Conservation (phyloP, 768 basidiomycete genomes). For the Xanthoconium purpureum region DNA sequence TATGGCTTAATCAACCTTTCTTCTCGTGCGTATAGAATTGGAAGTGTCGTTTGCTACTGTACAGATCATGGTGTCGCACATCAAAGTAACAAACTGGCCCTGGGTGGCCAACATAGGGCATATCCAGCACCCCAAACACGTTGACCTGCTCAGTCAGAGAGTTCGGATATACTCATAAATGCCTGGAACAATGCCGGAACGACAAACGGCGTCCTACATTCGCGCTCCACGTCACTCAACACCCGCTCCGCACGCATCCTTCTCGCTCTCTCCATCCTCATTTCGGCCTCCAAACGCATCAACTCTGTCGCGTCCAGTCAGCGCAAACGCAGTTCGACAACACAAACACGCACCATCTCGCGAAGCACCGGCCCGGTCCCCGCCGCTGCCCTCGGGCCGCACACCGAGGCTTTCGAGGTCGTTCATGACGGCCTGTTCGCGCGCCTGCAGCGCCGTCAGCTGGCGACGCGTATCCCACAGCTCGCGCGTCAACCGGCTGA, state of each 20-base stretch:
- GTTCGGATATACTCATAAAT: conserved; percentile 47
- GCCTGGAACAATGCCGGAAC: conserved; percentile 56
- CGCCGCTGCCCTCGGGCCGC: neutral
- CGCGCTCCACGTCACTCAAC: conserved; percentile 46
- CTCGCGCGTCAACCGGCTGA: conserved; percentile 21
- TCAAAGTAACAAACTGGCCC: neutral
- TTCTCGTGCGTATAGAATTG: no score
- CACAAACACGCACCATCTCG: conserved; percentile 17
- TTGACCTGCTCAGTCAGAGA: conserved; percentile 29
- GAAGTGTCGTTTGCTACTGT: neutral
- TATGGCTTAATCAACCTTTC: conserved; percentile 7
- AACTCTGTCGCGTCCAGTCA: conserved; percentile 10
- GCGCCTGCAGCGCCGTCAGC: conserved; percentile 19
- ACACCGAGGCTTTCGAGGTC: conserved; percentile 20
- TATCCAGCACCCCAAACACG: no score
- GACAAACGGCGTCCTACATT: conserved; percentile 52
- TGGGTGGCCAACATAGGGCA: neutral
- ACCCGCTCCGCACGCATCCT: conserved; percentile 43
- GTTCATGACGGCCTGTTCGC: conserved; percentile 24
- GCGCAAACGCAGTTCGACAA: neutral
- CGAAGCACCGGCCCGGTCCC: neutral
- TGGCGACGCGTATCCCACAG: conserved; percentile 29
- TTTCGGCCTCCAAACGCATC: conserved; percentile 31
- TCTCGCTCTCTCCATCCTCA: conserved; percentile 36
- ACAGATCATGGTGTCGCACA: neutral